Evolutionary conservation across 73 alveolate genomes (phyloP).

Genomic region (Tetrahymena thermophila): DNA sequence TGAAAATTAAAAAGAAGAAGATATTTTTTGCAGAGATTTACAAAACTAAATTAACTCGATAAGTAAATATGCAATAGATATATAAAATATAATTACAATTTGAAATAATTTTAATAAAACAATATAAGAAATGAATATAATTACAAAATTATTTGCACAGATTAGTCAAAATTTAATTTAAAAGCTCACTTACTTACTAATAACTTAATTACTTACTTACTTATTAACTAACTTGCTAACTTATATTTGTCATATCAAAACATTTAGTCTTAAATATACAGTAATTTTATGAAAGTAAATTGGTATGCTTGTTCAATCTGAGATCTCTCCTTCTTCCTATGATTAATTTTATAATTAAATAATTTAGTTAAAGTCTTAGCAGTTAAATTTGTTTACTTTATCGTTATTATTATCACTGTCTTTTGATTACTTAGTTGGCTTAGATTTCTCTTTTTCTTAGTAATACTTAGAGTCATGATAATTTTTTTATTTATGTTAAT

Average conservation of each 20-base stretch:
- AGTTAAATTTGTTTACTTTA: background rate
- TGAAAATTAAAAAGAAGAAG: no score
- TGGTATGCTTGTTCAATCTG: background rate
- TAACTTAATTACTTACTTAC: no score
- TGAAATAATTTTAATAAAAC: background rate
- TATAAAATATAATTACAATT: background rate
- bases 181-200: background rate
- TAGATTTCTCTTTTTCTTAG: background rate
- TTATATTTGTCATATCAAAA: background rate
- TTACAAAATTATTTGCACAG: background rate
- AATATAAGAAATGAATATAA: background rate
- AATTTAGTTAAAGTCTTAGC: background rate
- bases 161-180: background rate
- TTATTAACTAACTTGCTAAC: background rate
- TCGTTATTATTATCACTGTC: background rate
- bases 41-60: background rate
- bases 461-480: background rate
- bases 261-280: background rate
- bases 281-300: background rate
- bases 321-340: slow-evolving; percentile 1
- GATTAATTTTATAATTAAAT: background rate
- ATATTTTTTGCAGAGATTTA: background rate
- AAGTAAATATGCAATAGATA: background rate
- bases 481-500: background rate
- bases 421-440: background rate